Conservation (phyloP, 2,329 filamentous ascomycete species). For the Sporothrix pseudoabietina region DNA sequence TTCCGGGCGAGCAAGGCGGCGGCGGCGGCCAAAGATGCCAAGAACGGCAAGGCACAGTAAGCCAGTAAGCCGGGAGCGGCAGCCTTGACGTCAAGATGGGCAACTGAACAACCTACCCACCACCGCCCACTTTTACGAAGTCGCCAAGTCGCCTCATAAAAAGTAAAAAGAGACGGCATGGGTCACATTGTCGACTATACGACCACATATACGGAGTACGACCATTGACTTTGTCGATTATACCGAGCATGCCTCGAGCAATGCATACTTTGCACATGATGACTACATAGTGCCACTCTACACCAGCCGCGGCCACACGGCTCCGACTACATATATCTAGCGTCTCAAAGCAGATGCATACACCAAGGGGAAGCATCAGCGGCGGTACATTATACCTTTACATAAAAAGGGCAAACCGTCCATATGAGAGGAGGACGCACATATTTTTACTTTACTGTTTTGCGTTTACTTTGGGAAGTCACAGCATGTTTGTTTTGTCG, state of each 20-base stretch:
- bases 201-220: neutral
- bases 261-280: neutral
- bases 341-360: neutral
- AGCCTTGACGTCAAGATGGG: too few species aligned
- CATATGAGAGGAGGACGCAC: neutral
- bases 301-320: neutral
- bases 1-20: conserved; percentile 62
- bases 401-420: neutral
- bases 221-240: neutral
- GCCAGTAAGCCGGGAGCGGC: neutral
- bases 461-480: neutral
- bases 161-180: neutral
- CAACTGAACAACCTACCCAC: neutral
- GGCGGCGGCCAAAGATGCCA: conserved; percentile 44
- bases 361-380: neutral
- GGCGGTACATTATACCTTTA: too few species aligned
- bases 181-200: neutral
- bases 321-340: neutral
- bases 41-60: conserved; percentile 56
- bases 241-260: neutral
- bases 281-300: neutral
- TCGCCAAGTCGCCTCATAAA: neutral
- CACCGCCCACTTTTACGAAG: neutral
- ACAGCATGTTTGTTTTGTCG: neutral
- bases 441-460: neutral